Percentiles rank a stretch among this genome's conserved stretches.
Conservation (phyloP, 306 rosid species). For the Lathyrus aphaca region DNA sequence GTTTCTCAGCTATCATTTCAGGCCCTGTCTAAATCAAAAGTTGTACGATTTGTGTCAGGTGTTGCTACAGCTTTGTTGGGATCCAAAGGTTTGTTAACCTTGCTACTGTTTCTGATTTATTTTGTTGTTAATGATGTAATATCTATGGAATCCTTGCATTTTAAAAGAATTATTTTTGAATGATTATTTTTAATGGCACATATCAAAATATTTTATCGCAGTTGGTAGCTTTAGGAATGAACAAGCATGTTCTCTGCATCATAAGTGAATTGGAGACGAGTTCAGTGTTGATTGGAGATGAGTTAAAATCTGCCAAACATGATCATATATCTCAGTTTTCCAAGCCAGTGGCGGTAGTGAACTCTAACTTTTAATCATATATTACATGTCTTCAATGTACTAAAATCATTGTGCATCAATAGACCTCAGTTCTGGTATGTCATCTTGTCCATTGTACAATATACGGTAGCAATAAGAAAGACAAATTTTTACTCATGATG, state of each 20-base stretch:
- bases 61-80: slow-evolving; percentile 90
- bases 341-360: slow-evolving; percentile 84
- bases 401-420: slow-evolving; percentile 79
- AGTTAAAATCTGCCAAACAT: slow-evolving; percentile 76
- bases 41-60: slow-evolving; percentile 78
- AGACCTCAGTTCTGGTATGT: slow-evolving; percentile 81
- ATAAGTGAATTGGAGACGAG: slow-evolving; percentile 29
- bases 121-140: slow-evolving; percentile 15
- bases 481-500: no score
- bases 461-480: slow-evolving; percentile 21
- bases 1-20: slow-evolving; percentile 37
- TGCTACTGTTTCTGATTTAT: slow-evolving; percentile 24
- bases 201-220: slow-evolving; percentile 13
- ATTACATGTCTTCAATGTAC: slow-evolving; percentile 27
- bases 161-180: slow-evolving; percentile 2
- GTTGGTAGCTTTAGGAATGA: slow-evolving; percentile 21
- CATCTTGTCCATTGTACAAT: slow-evolving; percentile 17
- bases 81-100: slow-evolving; percentile 84
- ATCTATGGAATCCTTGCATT: slow-evolving; percentile 13
- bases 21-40: slow-evolving; percentile 72
- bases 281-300: slow-evolving; percentile 68
- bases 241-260: slow-evolving; percentile 22
- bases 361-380: slow-evolving; percentile 33
- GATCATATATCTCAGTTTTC: slow-evolving; percentile 93
- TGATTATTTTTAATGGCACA: background rate